Evolutionary conservation across 768 basidiomycete genomes (phyloP), one percentile per base, ranked within the genome.

Genomic region (Dendrothele bispora): DNA sequence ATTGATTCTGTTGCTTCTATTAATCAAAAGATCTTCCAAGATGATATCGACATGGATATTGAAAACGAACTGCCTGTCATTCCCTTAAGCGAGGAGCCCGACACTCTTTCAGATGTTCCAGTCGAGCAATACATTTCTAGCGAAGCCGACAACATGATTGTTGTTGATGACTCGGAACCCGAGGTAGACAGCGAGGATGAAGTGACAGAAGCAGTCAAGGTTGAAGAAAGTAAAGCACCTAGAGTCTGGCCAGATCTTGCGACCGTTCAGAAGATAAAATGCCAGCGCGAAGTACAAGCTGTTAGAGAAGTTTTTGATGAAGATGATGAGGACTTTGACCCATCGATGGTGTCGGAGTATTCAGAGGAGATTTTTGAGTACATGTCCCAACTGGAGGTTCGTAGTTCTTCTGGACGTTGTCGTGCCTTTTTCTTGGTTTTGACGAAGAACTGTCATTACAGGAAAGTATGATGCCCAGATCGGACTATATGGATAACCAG

Each of bases 261-360:
- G 20, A 84, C 87, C 3, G 80, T 80, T 34, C 80, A 74, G 50
- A 80, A 78, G 7, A 61, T 74, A 47, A 73, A 71, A 54, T 85
- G 83, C 57, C 67, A 78, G 63, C 73, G 69, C 46, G 76, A 90
- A 61, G 69, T 98, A 24, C 72, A 83, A 17, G 73, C 77, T 22
- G 72, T 99, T 50, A 82, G 83, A 44, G 79, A 86, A 30, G 84
- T 84, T 48, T 81, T 77, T 49, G 68, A 74, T 34, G 87, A 95
- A 34, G 88, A 91, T 43, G 71, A 80, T 29, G 77, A 84, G 65
- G 74, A 82, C 61, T 79, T 77, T 50, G 93, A 97, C 67, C 87
- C 88, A 35, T 90, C 91, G 1, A 95, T 99, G 95, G 95, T 97
- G 34, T 92, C 95, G 15, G 97, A 99, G 66, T 99, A 99, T 61